phyloP scores from a whole-genome alignment of 352 stramenopile species.

The Peronospora belbahrii region DNA sequence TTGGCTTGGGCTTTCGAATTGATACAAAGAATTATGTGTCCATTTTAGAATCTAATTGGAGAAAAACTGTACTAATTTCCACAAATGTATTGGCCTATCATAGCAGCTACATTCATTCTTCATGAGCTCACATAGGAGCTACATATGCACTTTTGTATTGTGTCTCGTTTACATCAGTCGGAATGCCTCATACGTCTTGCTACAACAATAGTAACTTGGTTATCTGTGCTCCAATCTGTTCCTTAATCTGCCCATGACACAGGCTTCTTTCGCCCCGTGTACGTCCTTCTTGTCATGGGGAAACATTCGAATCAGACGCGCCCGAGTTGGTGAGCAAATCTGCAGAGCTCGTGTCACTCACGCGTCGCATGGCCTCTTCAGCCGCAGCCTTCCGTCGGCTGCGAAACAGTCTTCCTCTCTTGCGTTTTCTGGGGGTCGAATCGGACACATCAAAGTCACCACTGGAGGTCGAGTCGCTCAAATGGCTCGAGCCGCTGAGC shows the following conservation, averaged over 20 bases:
- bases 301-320: slow-evolving; percentile 24
- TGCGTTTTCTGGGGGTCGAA: slow-evolving; percentile 25
- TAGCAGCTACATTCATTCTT: too few relatives aligned
- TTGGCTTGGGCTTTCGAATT: too few relatives aligned
- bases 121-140: too few relatives aligned
- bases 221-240: slow-evolving; percentile 2
- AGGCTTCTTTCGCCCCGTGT: slow-evolving; percentile 73
- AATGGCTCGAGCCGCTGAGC: slow-evolving; percentile 27
- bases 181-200: slow-evolving; percentile 11
- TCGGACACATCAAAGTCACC: slow-evolving; percentile 30
- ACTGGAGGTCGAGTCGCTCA: slow-evolving; percentile 53
- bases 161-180: too few relatives aligned
- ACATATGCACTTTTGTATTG: too few relatives aligned
- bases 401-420: slow-evolving; percentile 35
- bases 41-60: slow-evolving; percentile 3
- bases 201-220: slow-evolving; percentile 1
- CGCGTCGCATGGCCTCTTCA: slow-evolving; percentile 28
- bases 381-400: slow-evolving; percentile 29
- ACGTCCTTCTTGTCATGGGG: slow-evolving; percentile 40
- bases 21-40: too few relatives aligned
- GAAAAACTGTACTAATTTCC: too few relatives aligned
- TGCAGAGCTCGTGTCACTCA: slow-evolving; percentile 25
- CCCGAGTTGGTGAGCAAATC: slow-evolving; percentile 29
- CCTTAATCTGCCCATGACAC: slow-evolving; percentile 59
- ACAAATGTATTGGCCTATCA: too few relatives aligned